Base-by-base conservation (phyloP, 192 early-diverging fungal species). In the Obelidium mucronatum region DNA sequence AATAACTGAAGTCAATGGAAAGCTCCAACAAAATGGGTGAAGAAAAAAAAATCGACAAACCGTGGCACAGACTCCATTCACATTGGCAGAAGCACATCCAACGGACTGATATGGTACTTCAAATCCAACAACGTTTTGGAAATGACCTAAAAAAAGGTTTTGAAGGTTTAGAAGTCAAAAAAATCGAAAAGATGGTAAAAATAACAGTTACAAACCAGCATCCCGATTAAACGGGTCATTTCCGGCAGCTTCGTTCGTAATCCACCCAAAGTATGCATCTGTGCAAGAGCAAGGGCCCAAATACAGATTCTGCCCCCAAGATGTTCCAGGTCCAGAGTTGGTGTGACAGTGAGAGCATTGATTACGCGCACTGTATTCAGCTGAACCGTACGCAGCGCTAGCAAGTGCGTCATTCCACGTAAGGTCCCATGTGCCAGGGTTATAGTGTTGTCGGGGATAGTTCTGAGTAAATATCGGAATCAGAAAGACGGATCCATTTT, bases 401-500 rank as follows among this genome's bases (percentile, higher is more conserved):
- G 28, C 52, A 22, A 72, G 54, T 11, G 35, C 19, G 11, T 11
- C 31, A 24, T 72, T 54, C 69, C 69, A 72, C 4, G 17, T 6
- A 33, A 72, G 54, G 30, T 72, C 69, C 53, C 51, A 72, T 35
- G 36, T 35, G 28, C 69, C 69, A n/a, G 53, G 53, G 69, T 71
- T 71, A 36, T 71, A 71, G 31, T 71, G 69, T 30, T 71, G 69
- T 19, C 69, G 48, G 11, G 69, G 53, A 39, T 71, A 71, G 28
- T 71, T 71, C 19, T n/a, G n/a, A n/a, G n/a, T n/a, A n/a, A n/a
- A n/a, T n/a, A 39, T 66, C 17, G 36, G 28, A 8, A n/a, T n/a
- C n/a, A n/a, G n/a, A n/a, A n/a, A n/a, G n/a, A n/a, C n/a, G 48
- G 48, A 11, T 22, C n/a, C 48, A 51, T 31, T 31, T 31, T 31